Base-by-base conservation (phyloP, 2,329 filamentous ascomycete genomes). In the Colletotrichum lindemuthianum region DNA sequence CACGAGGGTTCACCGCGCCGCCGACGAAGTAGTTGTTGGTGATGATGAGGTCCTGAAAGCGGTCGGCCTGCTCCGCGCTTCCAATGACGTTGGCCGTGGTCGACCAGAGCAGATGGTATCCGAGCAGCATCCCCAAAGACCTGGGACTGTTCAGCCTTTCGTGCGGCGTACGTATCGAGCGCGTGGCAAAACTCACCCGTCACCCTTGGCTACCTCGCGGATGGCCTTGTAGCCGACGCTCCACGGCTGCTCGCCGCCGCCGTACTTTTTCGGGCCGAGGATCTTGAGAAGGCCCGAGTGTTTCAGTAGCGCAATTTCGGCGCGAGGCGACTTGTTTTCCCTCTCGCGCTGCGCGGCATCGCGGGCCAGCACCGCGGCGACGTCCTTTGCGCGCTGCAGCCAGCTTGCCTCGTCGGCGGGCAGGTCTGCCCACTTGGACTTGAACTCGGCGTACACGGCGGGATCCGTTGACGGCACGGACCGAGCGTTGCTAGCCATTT, bases 11-110 rank as follows among this genome's bases (percentile, higher is more conserved):
- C 16, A 90, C 88, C 0, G 88, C 85, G 32, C 85, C 88, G 8
- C 88, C 87, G 12, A 90, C 81, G 66, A 89, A 90, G 74, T 86
- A 88, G 72, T 90, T 90, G 75, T 89, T 89, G 15, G 79, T 74
- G 64, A 88, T 82, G 70, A 90, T 87, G 54, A 83, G 74, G 66
- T 87, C 78, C 61, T 88, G 82, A 1, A 81, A 74, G 15, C 82
- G 82, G 12, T 88, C 86, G 15, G 82, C 82, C 72, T 90, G 88
- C 68, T 88, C 84, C 0, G 83, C 73, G 0, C 79, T 87, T 2
- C 88, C 88, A 9, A 90, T 84, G 0, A 90, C 77, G 63, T 84
- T 85, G 13, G 86, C 86, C 0, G 85, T 89, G 0, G 81, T 86
- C 0, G 84, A 86, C 88, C 88, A 90, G 8, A 89, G 77, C 5